Percentiles rank a stretch among this genome's conserved stretches.
Conservation (phyloP, 1,139 yeast species). For the Meyerozyma guilliermondii region DNA sequence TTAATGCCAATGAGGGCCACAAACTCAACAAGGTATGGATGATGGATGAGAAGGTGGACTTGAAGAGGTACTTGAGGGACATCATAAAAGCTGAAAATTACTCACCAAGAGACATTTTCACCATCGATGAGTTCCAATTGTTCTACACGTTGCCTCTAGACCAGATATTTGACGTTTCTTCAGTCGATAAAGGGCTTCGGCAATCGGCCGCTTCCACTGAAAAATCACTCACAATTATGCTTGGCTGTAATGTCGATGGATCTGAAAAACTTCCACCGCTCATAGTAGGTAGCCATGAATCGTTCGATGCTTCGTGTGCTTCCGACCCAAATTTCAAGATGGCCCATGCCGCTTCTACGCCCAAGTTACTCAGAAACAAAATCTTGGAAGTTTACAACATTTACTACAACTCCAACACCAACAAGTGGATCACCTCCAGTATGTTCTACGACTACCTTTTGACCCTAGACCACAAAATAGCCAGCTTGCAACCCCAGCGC, state of each 20-base stretch:
- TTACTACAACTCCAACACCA: slow-evolving; percentile 54
- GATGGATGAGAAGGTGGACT: slow-evolving; percentile 49
- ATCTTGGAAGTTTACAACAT: slow-evolving; percentile 49
- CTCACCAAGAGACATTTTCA: slow-evolving; percentile 51
- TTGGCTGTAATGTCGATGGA: slow-evolving; percentile 61
- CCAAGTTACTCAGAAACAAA: slow-evolving; percentile 34
- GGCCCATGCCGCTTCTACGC: slow-evolving; percentile 14
- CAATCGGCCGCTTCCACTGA: slow-evolving; percentile 46
- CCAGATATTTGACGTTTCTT: slow-evolving; percentile 47
- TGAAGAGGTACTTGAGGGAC: slow-evolving; percentile 30
- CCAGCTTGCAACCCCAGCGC: slow-evolving; percentile 32
- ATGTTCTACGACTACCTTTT: slow-evolving; percentile 59
- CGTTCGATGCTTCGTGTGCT: slow-evolving; percentile 41
- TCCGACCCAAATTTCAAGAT: slow-evolving; percentile 27
- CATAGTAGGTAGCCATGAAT: slow-evolving; percentile 57
- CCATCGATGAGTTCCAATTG: slow-evolving; percentile 57
- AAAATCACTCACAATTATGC: slow-evolving; percentile 53
- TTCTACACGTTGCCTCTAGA: slow-evolving; percentile 61
- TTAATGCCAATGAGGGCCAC: slow-evolving; percentile 26
- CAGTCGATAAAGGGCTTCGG: slow-evolving; percentile 42
- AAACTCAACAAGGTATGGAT: slow-evolving; percentile 58
- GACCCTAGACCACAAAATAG: slow-evolving; percentile 52
- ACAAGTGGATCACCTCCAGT: slow-evolving; percentile 64
- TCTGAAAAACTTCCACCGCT: slow-evolving; percentile 57
- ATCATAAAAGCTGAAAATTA: slow-evolving; percentile 31